phyloP scores from a whole-genome alignment of 2,329 filamentous ascomycete species.

The Ophiostoma perfectum region DNA sequence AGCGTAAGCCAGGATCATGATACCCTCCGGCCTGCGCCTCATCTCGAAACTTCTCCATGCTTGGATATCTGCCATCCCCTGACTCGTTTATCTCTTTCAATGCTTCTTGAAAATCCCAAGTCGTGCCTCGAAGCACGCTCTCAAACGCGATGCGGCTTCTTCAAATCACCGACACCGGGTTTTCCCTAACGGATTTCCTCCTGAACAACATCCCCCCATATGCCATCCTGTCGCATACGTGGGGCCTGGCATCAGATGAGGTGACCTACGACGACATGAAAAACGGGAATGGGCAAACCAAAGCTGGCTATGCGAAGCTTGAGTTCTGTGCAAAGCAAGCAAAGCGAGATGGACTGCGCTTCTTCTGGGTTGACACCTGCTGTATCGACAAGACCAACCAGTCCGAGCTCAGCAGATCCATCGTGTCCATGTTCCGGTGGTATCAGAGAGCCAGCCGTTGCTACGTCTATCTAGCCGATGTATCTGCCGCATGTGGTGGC shows the following conservation, averaged over 20 bases:
- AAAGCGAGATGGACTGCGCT: not conserved
- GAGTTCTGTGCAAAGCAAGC: not conserved
- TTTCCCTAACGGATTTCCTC: not conserved
- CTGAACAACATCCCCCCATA: not conserved
- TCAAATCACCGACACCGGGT: not conserved
- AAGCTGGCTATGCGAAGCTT: not conserved
- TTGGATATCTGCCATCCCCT: too few relatives aligned
- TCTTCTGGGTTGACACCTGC: slow-evolving; percentile 5
- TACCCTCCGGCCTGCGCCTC: too few relatives aligned
- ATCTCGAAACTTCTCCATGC: too few relatives aligned
- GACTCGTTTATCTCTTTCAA: too few relatives aligned
- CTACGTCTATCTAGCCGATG: not conserved
- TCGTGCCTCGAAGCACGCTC: not conserved
- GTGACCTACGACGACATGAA: slow-evolving; percentile 2
- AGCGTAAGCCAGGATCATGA: too few relatives aligned
- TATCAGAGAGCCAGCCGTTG: not conserved
- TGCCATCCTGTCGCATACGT: not conserved
- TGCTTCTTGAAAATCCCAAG: too few relatives aligned
- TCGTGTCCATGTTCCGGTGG: slow-evolving; percentile 9
- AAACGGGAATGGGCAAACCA: not conserved
- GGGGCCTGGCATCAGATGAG: not conserved
- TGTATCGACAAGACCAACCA: slow-evolving; percentile 6
- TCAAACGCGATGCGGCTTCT: not conserved
- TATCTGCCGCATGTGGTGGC: not conserved
- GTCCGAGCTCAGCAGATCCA: not conserved